phyloP scores from a whole-genome alignment of 2,329 filamentous ascomycete species.

The Cytospora chrysosperma region DNA sequence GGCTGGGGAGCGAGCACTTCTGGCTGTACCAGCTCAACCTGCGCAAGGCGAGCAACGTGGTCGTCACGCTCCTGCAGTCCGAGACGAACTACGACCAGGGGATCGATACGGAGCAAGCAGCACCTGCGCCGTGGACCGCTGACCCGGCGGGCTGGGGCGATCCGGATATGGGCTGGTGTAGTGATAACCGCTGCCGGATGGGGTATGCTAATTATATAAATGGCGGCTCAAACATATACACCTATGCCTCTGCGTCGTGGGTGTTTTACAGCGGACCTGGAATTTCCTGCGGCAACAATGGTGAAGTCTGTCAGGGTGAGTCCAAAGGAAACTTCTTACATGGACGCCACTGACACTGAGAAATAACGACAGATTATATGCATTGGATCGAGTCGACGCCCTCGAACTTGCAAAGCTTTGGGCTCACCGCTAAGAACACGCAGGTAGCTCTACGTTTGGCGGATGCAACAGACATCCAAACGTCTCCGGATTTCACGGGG shows the following conservation, averaged over 20 bases:
- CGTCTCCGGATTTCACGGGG: not conserved
- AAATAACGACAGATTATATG: not conserved
- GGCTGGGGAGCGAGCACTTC: conserved; percentile 55
- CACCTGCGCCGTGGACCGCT: conserved; percentile 41
- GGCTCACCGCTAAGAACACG: not conserved
- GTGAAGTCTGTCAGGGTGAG: not conserved
- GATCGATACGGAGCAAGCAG: conserved; percentile 36
- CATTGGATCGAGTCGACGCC: not conserved
- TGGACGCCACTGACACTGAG: not conserved
- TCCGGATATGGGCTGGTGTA: conserved; percentile 43
- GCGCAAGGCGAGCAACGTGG: conserved; percentile 47
- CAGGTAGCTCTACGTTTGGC: not conserved
- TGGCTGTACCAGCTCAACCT: conserved; percentile 59
- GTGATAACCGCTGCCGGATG: not conserved
- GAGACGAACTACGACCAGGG: conserved; percentile 54
- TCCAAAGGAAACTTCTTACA: not conserved
- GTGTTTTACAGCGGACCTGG: not conserved
- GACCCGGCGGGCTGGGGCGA: conserved; percentile 40
- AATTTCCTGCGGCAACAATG: not conserved
- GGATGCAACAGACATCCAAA: not conserved
- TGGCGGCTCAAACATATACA: not conserved
- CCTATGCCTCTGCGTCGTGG: not conserved
- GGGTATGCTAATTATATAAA: not conserved
- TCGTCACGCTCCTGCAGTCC: conserved; percentile 50
- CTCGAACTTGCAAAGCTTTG: not conserved